Evolutionary conservation across 768 basidiomycete genomes (phyloP).

Genomic region (Hemileccinum impolitum): DNA sequence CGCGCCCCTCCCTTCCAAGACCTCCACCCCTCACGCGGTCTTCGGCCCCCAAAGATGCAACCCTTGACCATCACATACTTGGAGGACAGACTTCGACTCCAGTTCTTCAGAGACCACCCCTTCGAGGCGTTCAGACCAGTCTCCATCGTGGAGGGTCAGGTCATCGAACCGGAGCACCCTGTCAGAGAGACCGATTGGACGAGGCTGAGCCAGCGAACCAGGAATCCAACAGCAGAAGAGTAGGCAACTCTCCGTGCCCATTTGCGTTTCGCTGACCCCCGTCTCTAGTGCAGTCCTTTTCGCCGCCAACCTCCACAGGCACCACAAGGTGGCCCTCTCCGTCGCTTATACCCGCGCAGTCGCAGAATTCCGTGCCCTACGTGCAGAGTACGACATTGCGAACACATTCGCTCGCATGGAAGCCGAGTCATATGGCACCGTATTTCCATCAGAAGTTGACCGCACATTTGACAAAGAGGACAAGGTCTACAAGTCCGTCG

Average conservation of each 20-base stretch:
- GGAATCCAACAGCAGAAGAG: constrained; percentile 89
- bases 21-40: constrained; percentile 12
- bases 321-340: constrained; percentile 62
- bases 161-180: constrained; percentile 53
- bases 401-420: constrained; percentile 75
- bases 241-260: constrained; percentile 39
- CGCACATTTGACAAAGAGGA: constrained; percentile 60
- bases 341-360: constrained; percentile 79
- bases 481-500: constrained; percentile 56
- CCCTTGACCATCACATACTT: constrained; percentile 68
- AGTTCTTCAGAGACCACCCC: constrained; percentile 95
- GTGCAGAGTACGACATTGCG: constrained; percentile 79
- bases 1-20: constrained; percentile 55
- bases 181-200: constrained; percentile 68
- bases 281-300: constrained; percentile 69
- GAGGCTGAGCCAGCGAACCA: constrained; percentile 73
- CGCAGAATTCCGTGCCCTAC: constrained; percentile 83
- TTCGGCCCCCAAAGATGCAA: constrained; percentile 38
- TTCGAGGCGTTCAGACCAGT: constrained; percentile 89
- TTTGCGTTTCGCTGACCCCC: constrained; percentile 9
- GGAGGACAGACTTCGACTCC: constrained; percentile 82
- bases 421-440: constrained; percentile 70
- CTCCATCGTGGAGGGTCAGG: constrained; percentile 68
- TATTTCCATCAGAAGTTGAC: constrained; percentile 62
- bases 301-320: constrained; percentile 69